Conservation (phyloP, 2,329 filamentous ascomycete species). For the Pseudogymnoascus destructans region DNA sequence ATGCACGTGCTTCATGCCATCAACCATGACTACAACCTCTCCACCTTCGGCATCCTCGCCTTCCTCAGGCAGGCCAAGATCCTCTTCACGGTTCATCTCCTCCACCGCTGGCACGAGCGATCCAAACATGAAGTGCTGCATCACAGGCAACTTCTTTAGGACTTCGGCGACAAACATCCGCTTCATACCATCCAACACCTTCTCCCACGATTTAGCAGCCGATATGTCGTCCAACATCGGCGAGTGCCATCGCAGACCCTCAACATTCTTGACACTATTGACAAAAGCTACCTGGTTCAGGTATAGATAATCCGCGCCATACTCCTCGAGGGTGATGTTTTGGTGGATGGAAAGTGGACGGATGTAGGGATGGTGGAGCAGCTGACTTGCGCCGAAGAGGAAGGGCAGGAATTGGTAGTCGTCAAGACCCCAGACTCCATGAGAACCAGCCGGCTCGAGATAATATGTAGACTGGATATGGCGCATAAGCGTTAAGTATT, state of each 20-base stretch:
- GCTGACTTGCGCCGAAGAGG: conserved; percentile 82
- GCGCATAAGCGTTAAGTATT: conserved; percentile 80
- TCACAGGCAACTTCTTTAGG: conserved; percentile 82
- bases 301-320: conserved; percentile 71
- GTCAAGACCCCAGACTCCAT: conserved; percentile 95
- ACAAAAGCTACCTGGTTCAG: conserved; percentile 88
- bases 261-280: conserved; percentile 91
- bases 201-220: conserved; percentile 74
- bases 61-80: conserved; percentile 33
- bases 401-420: conserved; percentile 97
- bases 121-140: conserved; percentile 97
- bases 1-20: conserved; percentile 58
- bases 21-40: conserved; percentile 49
- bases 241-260: conserved; percentile 87
- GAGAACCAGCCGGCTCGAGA: conserved; percentile 88
- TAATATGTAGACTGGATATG: conserved; percentile 85
- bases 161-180: conserved; percentile 96
- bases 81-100: conserved; percentile 60
- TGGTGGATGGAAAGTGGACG: conserved; percentile 78
- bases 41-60: conserved; percentile 40
- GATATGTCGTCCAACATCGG: conserved; percentile 98
- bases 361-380: conserved; percentile 70
- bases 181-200: conserved; percentile 89
- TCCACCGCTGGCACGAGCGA: conserved; percentile 66
- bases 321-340: conserved; percentile 75